phyloP scores from a whole-genome alignment of 1,139 yeast species.

The Zygosaccharomyces pseudobailii region DNA sequence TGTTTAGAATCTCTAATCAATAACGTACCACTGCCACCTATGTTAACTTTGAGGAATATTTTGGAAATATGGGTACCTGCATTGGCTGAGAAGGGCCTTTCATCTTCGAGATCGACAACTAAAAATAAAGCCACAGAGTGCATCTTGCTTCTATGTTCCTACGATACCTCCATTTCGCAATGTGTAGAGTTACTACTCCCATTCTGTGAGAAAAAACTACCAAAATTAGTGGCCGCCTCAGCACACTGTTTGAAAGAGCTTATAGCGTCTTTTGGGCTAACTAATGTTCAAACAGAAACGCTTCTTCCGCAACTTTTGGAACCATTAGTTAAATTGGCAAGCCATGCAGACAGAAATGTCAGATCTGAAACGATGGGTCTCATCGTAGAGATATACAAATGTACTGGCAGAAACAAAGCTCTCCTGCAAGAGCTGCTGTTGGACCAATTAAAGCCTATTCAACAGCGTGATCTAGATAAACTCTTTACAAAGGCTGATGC shows the following conservation, averaged over 20 bases:
- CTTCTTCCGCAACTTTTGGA: conserved; percentile 42
- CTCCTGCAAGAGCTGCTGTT: conserved; percentile 53
- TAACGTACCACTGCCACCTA: conserved; percentile 38
- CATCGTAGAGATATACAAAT: conserved; percentile 65
- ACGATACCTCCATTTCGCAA: conserved; percentile 54
- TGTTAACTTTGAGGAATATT: conserved; percentile 9
- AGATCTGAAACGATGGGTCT: conserved; percentile 72
- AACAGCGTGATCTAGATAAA: conserved; percentile 75
- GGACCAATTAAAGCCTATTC: conserved; percentile 80
- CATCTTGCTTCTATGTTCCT: conserved; percentile 57
- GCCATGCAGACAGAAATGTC: conserved; percentile 84
- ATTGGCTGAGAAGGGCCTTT: conserved; percentile 66
- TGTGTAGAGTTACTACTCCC: conserved; percentile 68
- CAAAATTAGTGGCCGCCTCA: conserved; percentile 74
- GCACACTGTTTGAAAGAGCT: conserved; percentile 53
- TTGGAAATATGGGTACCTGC: conserved; percentile 45
- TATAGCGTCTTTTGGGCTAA: conserved; percentile 66
- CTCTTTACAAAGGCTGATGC: conserved; percentile 51
- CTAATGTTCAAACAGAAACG: conserved; percentile 55
- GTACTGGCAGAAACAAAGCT: conserved; percentile 58
- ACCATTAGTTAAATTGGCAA: conserved; percentile 62
- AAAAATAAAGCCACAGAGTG: conserved; percentile 62
- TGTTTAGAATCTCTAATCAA: conserved; percentile 55
- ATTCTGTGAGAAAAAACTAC: conserved; percentile 56
- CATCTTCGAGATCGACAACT: conserved; percentile 73